phyloP scores from a whole-genome alignment of 768 basidiomycete species.

The Gyrodon lividus region DNA sequence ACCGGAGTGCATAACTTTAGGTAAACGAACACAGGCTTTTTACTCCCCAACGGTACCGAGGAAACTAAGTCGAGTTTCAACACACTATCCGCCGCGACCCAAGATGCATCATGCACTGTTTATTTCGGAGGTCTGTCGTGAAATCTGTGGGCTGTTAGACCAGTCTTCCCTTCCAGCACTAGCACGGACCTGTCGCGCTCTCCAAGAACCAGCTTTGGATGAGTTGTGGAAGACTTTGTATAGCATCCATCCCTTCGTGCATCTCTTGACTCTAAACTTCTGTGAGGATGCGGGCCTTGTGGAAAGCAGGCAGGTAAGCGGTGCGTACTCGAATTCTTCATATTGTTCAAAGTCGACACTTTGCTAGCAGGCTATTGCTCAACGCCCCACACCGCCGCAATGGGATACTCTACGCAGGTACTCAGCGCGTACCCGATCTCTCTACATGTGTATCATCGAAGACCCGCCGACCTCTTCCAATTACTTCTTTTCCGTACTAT shows the following conservation, averaged over 20 bases:
- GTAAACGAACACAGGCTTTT: conserved; percentile 9
- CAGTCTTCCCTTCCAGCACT: conserved; percentile 18
- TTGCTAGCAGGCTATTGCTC: background rate
- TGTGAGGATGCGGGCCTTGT: background rate
- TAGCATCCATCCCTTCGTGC: conserved; percentile 20
- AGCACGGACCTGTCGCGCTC: conserved; percentile 23
- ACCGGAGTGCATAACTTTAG: conserved; percentile 6
- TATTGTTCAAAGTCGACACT: background rate
- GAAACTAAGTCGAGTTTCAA: background rate
- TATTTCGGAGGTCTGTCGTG: conserved; percentile 20
- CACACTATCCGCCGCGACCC: background rate
- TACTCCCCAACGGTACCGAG: conserved; percentile 3
- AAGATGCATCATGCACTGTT: conserved; percentile 24
- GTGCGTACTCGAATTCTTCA: background rate
- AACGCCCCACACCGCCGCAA: background rate
- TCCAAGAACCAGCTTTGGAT: conserved; percentile 24
- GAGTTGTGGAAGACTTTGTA: conserved; percentile 25
- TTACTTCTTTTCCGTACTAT: conserved; percentile 11
- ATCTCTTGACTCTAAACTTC: conserved; percentile 6
- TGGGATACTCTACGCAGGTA: conserved; percentile 24
- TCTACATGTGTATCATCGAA: conserved; percentile 23
- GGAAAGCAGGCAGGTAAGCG: conserved; percentile 14
- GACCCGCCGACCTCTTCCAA: conserved; percentile 7
- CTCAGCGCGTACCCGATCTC: conserved; percentile 16
- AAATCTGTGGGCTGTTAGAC: conserved; percentile 16